A percentile compares a stretch with the other conserved stretches of the same genome.
These are phyloP conservation scores for Populus hybrid DNA, from an alignment of 441 rosid species.

Conservation along the genomic window DNA sequence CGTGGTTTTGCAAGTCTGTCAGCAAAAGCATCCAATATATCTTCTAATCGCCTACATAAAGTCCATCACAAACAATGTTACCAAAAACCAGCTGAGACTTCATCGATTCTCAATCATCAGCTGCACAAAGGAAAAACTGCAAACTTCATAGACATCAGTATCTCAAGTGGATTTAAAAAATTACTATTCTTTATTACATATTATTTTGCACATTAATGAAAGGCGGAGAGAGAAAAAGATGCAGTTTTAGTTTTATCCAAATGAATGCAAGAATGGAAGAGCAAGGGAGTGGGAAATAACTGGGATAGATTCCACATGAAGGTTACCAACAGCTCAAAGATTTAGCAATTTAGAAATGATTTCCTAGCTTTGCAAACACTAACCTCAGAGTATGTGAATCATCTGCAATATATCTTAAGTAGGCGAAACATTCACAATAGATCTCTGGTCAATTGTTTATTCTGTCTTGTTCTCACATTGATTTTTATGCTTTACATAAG, in stretches of 20 bases:
- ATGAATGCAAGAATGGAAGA: neutral
- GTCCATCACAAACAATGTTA: conserved; percentile 15
- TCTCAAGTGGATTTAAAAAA: neutral
- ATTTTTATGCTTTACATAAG: neutral
- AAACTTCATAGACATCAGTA: neutral
- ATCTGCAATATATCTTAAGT: neutral
- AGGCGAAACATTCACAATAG: neutral
- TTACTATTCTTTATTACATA: neutral
- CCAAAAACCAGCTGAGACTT: conserved; percentile 15
- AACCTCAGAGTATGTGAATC: neutral
- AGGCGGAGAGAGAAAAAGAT: neutral
- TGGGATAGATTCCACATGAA: neutral
- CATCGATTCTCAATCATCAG: neutral
- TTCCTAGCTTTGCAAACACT: neutral
- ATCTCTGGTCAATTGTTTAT: neutral
- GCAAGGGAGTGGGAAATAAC: neutral
- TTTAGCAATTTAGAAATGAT: neutral
- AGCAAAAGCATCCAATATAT: conserved; percentile 87
- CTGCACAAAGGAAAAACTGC: neutral
- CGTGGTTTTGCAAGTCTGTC: conserved; percentile 87
- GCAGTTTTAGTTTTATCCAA: too few relatives aligned
- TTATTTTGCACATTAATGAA: neutral
- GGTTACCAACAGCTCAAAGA: neutral
- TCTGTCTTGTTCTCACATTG: conserved; percentile 2
- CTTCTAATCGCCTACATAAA: conserved; percentile 69